phyloP scores from a whole-genome alignment of 2,329 filamentous ascomycete genomes.

The Sarocladium brachiariae region DNA sequence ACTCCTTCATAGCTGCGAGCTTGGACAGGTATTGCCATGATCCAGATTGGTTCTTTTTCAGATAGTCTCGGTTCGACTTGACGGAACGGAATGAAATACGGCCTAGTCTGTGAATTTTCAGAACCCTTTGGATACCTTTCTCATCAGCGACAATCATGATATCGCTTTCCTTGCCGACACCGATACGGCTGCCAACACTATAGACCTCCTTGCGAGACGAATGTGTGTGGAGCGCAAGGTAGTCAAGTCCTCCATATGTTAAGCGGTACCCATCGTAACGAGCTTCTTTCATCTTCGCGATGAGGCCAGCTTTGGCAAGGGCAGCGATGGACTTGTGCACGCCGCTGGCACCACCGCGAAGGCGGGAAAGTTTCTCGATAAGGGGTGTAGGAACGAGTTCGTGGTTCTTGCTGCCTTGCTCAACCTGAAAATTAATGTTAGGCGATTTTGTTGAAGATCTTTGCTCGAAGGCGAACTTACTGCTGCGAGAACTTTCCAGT shows the following conservation, averaged over 20 bases:
- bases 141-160: constrained; percentile 89
- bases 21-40: constrained; percentile 99
- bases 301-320: constrained; percentile 85
- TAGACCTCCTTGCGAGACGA: constrained; percentile 75
- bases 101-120: constrained; percentile 94
- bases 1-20: constrained; percentile 89
- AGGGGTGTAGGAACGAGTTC: constrained; percentile 89
- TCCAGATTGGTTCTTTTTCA: constrained; percentile 69
- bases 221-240: constrained; percentile 89
- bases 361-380: constrained; percentile 75
- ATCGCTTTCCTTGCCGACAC: constrained; percentile 95
- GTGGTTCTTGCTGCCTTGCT: constrained; percentile 92
- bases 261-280: constrained; percentile 97
- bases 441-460: constrained; percentile 18
- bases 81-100: constrained; percentile 96
- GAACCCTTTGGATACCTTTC: constrained; percentile 66
- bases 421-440: constrained; percentile 55
- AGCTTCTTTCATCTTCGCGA: constrained; percentile 88
- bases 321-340: constrained; percentile 84
- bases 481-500: constrained; percentile 91
- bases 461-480: constrained; percentile 46
- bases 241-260: constrained; percentile 94
- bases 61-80: constrained; percentile 92
- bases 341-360: constrained; percentile 69
- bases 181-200: constrained; percentile 89